These are phyloP conservation scores for Lophium mytilinum DNA, from an alignment of 495 filamentous ascomycete genomes.

Conservation along the genomic window DNA sequence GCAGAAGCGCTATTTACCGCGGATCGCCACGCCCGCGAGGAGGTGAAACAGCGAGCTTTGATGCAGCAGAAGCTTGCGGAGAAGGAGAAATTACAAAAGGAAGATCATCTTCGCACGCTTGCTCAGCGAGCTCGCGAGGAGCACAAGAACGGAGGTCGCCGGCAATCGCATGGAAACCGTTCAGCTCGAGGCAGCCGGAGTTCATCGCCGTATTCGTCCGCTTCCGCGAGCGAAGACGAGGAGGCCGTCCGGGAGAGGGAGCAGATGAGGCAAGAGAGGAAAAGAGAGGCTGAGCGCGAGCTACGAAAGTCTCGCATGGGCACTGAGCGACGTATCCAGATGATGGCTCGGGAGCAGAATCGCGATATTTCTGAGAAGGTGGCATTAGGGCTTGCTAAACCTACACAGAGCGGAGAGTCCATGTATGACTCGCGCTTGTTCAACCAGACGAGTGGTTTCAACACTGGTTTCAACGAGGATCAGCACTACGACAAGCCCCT, in stretches of 20 bases:
- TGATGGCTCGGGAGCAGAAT: conserved; percentile 90
- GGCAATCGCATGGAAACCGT: background rate
- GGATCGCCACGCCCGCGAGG: conserved; percentile 88
- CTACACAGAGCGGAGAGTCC: conserved; percentile 75
- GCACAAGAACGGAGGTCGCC: conserved; percentile 32
- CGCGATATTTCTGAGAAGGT: conserved; percentile 98
- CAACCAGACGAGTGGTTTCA: conserved; percentile 86
- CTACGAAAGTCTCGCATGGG: conserved; percentile 94
- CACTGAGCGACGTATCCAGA: conserved; percentile 76
- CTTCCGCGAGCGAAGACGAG: conserved; percentile 56
- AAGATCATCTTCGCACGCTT: conserved; percentile 82
- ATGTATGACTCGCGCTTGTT: conserved; percentile 98
- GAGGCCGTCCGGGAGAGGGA: conserved; percentile 62
- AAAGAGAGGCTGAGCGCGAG: conserved; percentile 77
- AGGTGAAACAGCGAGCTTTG: conserved; percentile 81
- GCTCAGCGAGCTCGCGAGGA: conserved; percentile 89
- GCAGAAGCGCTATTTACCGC: conserved; percentile 89
- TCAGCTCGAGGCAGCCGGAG: conserved; percentile 3
- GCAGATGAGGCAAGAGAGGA: conserved; percentile 63
- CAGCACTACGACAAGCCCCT: conserved; percentile 95
- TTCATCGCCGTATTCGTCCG: conserved; percentile 26
- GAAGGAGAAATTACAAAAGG: conserved; percentile 89
- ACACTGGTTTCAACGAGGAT: conserved; percentile 91
- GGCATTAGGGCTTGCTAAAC: conserved; percentile 88
- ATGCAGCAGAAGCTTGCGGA: conserved; percentile 98